Base-by-base conservation (phyloP, 2,329 filamentous ascomycete genomes). In the Aspergillus calidoustus region DNA sequence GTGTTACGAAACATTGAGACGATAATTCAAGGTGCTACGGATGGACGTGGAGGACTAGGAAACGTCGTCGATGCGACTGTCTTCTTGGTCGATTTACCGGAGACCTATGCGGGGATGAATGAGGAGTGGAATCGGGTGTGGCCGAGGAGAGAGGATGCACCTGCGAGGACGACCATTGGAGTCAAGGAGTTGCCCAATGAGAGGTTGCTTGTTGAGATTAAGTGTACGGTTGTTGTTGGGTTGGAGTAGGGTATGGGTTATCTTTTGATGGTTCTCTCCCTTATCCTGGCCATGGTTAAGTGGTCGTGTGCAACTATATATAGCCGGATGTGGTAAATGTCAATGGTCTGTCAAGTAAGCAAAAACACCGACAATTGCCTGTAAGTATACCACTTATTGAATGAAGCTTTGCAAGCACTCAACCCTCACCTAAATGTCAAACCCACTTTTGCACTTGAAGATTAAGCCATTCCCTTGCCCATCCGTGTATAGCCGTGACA, bases 91-190 rank as follows among this genome's bases (percentile, higher is more conserved):
- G 75, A 80, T 61, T 77, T 80, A 74, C 71, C 77, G 54, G 65
- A 65, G 2, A 70, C 80, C 34, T 81, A 81, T 60, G 69, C 70
- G 3, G 79, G 76, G 15, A 80, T 81, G 79, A 81, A 81, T 53
- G 78, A 79, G 61, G 78, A 78, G 63, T 81, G 79, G 79, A 80
- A 81, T 64, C 76, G 75, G 59, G 70, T 80, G 7, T 81, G 78
- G 64, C 60, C 72, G 7, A 72, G 74, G 54, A 71, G 77, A 4
- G 69, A 60, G 1, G 69, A 64, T 54, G 79, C 78, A 1, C 79
- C 78, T 5, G 77, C 79, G 13, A 28, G 34, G 11, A 41, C 34
- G 11, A 41, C 34, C 4, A 68, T 70, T 28, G 65, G 68, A 7
- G 66, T 69, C 17, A 59, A 66, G 53, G 67, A 67, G 30, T 59